Evolutionary conservation across 352 stramenopile species (phyloP), one percentile per base, ranked within the genome.

Genomic region (Albugo laibachii): DNA sequence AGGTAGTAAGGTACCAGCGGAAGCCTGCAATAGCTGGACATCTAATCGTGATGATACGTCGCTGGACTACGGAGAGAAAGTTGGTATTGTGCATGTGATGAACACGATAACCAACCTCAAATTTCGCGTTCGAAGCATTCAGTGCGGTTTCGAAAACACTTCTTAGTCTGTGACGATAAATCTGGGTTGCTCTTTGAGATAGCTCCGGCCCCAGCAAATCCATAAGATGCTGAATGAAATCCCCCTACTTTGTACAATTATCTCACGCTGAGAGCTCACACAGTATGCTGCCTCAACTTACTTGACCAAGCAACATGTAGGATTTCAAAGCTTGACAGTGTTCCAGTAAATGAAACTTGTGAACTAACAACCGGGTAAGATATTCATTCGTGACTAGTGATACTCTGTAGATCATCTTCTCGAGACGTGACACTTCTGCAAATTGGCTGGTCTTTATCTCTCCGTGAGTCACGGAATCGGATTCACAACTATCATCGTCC

Each of bases 241-340:
- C 93, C 6, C 93, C 95, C 79, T 89, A 31, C 24, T 31, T 31
- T 31, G 24, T 31, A 31, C 24, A 8, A 31, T 3, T 31, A 31
- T 31, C 24, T 31, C 24, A 31, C 24, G 24, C 24, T 10, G 3
- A 31, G 8, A 31, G 24, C 24, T 31, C 24, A 31, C 3, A 31
- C 8, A 31, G 24, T 8, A 31, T 31, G 24, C 24, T 31, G 24
- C 8, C 24, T 31, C 24, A 31, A 31, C 47, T 15, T 45, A 78
- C 79, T 72, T 98, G 94, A n/a, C 93, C 94, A n/a, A 98, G 71
- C 24, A 99, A 72, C 31, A 99, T 63, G 54, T 98, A 98, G 41
- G 92, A 78, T 61, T 98, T 97, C n/a, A 99, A 62, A 16, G 92
- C 94, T 37, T 80, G 72, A 14, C 96, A 89, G 61, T 99, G 95